Conservation (phyloP, 1,284 basidiomycete species). For the Leccinum fuscescens region DNA sequence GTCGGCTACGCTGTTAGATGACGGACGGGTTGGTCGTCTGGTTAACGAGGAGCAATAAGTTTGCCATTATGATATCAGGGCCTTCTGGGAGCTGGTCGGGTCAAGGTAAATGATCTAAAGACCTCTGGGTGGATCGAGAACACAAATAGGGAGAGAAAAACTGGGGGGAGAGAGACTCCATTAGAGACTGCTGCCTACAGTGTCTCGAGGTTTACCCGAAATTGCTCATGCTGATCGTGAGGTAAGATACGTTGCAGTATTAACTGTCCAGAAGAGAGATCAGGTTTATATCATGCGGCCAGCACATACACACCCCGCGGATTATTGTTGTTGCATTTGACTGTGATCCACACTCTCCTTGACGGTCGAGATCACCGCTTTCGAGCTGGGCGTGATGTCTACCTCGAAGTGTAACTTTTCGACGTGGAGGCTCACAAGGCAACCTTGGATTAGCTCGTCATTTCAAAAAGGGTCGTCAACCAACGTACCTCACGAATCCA, state of each 20-base stretch:
- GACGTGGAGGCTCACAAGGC: too few relatives aligned
- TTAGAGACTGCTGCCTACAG: constrained; percentile 31
- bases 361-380: too few relatives aligned
- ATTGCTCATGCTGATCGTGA: constrained; percentile 11
- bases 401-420: too few relatives aligned
- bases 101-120: background rate
- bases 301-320: too few relatives aligned
- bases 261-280: too few relatives aligned
- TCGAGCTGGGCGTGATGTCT: too few relatives aligned
- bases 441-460: too few relatives aligned
- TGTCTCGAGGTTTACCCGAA: constrained; percentile 7
- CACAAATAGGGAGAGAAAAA: constrained; percentile 34
- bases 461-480: too few relatives aligned
- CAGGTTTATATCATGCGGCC: too few relatives aligned
- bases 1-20: constrained; percentile 33
- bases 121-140: background rate
- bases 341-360: too few relatives aligned
- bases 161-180: constrained; percentile 26
- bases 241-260: background rate
- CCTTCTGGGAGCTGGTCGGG: constrained; percentile 44
- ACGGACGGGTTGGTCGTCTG: background rate
- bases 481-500: too few relatives aligned
- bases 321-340: too few relatives aligned
- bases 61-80: constrained; percentile 56
- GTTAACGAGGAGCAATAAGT: constrained; percentile 46